These are phyloP conservation scores for Paramecium octaurelia DNA, from an alignment of 73 alveolate species.

Conservation along the genomic window DNA sequence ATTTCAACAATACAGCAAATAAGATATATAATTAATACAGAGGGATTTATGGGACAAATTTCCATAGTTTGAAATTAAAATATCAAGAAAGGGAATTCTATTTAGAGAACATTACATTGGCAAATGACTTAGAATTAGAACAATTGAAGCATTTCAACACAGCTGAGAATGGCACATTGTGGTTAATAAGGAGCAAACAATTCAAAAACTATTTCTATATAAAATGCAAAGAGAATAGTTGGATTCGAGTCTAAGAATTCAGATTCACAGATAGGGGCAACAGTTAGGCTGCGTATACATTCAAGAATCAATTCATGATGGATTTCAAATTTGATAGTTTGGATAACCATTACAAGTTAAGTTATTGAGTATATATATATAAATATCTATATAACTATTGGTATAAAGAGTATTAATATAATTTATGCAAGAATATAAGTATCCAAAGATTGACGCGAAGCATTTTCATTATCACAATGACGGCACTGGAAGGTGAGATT, in stretches of 20 bases:
- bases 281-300: not conserved
- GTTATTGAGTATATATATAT: not conserved
- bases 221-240: conserved; percentile 6
- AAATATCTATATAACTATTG: not conserved
- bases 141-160: not conserved
- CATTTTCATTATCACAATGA: conserved; percentile 53
- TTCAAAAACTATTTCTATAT: conserved; percentile 36
- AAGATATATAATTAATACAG: not conserved
- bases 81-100: not conserved
- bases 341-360: not conserved
- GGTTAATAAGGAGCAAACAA: conserved; percentile 27
- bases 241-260: conserved; percentile 46
- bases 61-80: conserved; percentile 7
- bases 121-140: conserved; percentile 6
- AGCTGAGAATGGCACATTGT: conserved; percentile 47
- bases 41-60: conserved; percentile 41
- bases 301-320: not conserved
- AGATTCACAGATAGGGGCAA: not conserved
- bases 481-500: conserved; percentile 41
- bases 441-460: conserved; percentile 45
- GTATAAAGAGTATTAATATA: not conserved
- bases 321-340: not conserved
- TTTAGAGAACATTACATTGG: not conserved
- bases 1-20: not conserved
- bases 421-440: not conserved